Conservation (phyloP, 495 filamentous ascomycete species). For the Chaetomium cochliodes region DNA sequence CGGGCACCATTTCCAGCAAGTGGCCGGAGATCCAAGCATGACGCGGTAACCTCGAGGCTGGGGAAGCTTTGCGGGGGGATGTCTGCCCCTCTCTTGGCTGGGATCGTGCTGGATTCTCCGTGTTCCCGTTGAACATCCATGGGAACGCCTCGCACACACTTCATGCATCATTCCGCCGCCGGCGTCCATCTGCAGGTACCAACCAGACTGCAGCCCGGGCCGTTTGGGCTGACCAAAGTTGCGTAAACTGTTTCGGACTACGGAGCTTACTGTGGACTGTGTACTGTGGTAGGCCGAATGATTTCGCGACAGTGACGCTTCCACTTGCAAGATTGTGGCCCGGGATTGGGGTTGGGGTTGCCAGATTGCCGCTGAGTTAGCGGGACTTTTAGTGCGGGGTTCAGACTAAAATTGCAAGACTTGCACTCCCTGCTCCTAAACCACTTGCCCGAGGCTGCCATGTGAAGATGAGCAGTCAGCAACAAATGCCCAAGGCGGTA, state of each 20-base stretch:
- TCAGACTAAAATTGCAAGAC: neutral
- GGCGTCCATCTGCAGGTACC: neutral
- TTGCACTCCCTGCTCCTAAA: neutral
- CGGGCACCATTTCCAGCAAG: constrained; percentile 8
- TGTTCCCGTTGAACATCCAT: neutral
- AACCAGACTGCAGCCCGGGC: neutral
- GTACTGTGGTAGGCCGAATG: too few species aligned
- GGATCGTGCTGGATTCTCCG: neutral
- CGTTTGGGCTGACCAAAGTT: neutral
- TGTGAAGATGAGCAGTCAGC: neutral
- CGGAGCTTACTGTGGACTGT: too few species aligned
- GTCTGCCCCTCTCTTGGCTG: neutral
- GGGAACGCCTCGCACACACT: neutral
- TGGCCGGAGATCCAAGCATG: constrained; percentile 14
- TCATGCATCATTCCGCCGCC: neutral
- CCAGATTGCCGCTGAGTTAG: constrained; percentile 1
- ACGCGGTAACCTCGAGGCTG: neutral
- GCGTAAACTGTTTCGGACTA: neutral
- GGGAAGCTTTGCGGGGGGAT: neutral
- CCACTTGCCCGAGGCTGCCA: constrained; percentile 1
- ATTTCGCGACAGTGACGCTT: too few species aligned
- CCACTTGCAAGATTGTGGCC: neutral
- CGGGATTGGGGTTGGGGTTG: neutral
- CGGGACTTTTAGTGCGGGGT: neutral
- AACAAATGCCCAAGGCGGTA: neutral